Evolutionary conservation across 306 rosid genomes (phyloP), one percentile per base, ranked within the genome.

Genomic region (Aeschynomene evenia): DNA sequence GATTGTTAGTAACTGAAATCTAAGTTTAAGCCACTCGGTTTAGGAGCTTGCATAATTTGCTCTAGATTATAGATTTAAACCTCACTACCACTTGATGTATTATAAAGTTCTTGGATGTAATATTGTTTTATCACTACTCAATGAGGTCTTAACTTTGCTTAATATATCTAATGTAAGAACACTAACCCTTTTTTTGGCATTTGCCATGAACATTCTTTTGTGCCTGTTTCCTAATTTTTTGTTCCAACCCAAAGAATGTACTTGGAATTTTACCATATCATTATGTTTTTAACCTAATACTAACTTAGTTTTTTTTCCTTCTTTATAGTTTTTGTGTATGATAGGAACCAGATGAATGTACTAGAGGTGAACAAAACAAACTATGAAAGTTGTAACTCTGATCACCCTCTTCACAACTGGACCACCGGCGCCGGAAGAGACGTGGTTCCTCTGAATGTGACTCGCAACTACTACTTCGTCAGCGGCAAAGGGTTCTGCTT

Each of bases 371-470:
- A 91, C 87, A 84, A 91, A 73, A 94, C 96, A 11, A 56, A 88
- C 59, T 94, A 88, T 42, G 97, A 89, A 73, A 7, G 43, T 0
- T 94, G 99, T 58, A 85, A 69, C 58, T 20, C 96, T 2, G 96
- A 94, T 15, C 89, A 91, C 66, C 92, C 89, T 0, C 80, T 81
- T 36, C 85, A 78, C 80, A 94, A 90, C 20, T 94, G 85, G 84
- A 94, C 99, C 0, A 88, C 86, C 0, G 99, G 97, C 24, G 95
- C 92, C 1, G 99, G 99, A 83, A 89, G 99, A 80, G 99, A 94
- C 42, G 99, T 91, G 58, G 88, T 81, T 73, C 96, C 95, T 4
- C 68, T 94, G 73, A 91, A 94, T 22, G 95, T 88, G 7, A 94
- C 99, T 0, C 66, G 92, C 9, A 67, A 71, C 56, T 87, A 91